Evolutionary conservation across 202 grass and related monocot species (phyloP).

Genomic region (Panicum virgatum): DNA sequence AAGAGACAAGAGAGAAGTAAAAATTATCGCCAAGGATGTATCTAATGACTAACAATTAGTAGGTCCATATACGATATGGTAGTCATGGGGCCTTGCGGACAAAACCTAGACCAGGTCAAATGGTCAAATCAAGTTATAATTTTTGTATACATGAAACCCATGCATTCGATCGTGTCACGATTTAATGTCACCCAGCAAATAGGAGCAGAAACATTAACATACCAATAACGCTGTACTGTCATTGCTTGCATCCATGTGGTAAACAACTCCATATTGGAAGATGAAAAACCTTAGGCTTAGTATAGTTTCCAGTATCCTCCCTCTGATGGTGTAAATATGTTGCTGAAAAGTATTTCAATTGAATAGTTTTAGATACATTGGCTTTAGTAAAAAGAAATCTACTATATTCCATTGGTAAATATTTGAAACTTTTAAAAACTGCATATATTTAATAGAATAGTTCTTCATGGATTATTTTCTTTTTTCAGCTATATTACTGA

Average conservation of each 20-base stretch:
- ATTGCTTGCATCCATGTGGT: conserved; percentile 65
- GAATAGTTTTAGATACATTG: conserved; percentile 6
- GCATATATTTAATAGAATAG: neutral
- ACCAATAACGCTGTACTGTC: conserved; percentile 64
- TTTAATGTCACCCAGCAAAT: conserved; percentile 21
- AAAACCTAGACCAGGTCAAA: neutral
- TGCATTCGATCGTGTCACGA: conserved; percentile 17
- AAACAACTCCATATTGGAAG: conserved; percentile 94
- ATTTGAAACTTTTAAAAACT: neutral
- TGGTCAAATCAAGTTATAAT: neutral
- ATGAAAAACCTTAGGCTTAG: conserved; percentile 87
- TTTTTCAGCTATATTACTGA: neutral
- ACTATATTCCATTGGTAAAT: neutral
- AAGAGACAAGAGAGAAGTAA: neutral
- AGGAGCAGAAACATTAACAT: conserved; percentile 25
- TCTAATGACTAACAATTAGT: neutral
- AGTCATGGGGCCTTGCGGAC: neutral
- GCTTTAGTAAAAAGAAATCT: neutral
- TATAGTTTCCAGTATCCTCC: conserved; percentile 83
- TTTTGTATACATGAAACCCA: neutral
- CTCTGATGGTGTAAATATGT: conserved; percentile 82
- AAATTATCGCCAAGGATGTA: neutral
- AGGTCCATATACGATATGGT: neutral
- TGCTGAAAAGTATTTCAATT: conserved; percentile 46
- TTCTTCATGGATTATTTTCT: neutral